Conservation (phyloP, 208 protist species). For the Trypanosoma vivax region DNA sequence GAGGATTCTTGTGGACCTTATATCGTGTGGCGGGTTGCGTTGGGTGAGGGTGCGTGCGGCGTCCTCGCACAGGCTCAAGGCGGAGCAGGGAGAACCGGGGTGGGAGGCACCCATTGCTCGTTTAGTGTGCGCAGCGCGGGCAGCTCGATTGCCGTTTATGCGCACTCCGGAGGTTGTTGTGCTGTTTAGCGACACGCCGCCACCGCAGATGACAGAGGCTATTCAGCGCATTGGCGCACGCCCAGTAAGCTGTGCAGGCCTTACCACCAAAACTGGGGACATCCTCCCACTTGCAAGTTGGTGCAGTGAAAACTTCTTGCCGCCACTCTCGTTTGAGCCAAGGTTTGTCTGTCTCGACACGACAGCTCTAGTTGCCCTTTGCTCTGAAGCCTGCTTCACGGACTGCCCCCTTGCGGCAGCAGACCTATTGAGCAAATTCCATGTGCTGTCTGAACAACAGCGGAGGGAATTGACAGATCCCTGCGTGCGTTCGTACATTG, state of each 20-base stretch:
- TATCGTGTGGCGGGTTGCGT: slow-evolving; percentile 38
- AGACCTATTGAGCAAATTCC: slow-evolving; percentile 20
- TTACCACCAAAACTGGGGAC: not conserved
- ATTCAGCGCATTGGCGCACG: slow-evolving; percentile 7
- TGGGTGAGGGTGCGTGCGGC: slow-evolving; percentile 63
- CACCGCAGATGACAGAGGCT: not conserved
- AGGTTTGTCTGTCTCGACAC: slow-evolving; percentile 60
- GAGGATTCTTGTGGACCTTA: slow-evolving; percentile 45
- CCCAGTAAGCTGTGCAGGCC: slow-evolving; percentile 1
- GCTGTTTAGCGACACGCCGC: not conserved
- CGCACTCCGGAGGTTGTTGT: slow-evolving; percentile 6
- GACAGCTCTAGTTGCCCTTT: slow-evolving; percentile 65
- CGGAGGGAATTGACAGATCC: slow-evolving; percentile 28
- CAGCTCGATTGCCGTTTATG: slow-evolving; percentile 21
- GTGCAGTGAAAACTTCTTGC: slow-evolving; percentile 9
- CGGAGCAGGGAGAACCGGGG: slow-evolving; percentile 17
- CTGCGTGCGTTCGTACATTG: slow-evolving; percentile 29
- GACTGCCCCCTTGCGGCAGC: slow-evolving; percentile 15
- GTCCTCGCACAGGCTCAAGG: slow-evolving; percentile 12
- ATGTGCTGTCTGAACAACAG: slow-evolving; percentile 55
- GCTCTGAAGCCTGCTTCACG: slow-evolving; percentile 52
- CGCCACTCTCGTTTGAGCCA: slow-evolving; percentile 4
- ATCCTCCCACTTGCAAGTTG: not conserved
- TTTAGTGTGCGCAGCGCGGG: slow-evolving; percentile 16
- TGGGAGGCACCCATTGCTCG: slow-evolving; percentile 13